Percentiles rank a stretch among this genome's conserved stretches.
These are phyloP conservation scores for Paulownia fortunei DNA, from an alignment of 257 asterid species.

Conservation along the genomic window DNA sequence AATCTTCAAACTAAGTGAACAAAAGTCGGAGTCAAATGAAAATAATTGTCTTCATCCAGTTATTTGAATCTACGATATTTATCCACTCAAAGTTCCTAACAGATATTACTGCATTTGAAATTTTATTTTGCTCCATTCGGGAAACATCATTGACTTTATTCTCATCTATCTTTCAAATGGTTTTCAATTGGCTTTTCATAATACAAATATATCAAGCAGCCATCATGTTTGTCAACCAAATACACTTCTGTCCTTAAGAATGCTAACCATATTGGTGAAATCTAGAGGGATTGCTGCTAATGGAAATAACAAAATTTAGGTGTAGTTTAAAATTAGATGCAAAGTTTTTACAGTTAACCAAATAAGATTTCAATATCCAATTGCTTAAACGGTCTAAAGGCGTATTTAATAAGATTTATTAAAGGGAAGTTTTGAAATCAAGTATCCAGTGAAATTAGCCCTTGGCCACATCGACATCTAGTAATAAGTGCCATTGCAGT, in stretches of 20 bases:
- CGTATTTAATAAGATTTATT: neutral
- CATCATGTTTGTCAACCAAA: neutral
- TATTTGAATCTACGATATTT: neutral
- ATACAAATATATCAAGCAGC: neutral
- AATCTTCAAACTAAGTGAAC: neutral
- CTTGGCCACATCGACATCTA: no score
- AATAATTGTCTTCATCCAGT: neutral
- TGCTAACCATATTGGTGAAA: neutral
- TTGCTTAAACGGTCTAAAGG: no score
- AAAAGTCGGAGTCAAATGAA: neutral
- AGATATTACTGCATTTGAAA: neutral
- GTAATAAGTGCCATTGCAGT: constrained; percentile 11
- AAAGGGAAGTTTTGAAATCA: constrained; percentile 1
- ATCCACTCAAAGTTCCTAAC: neutral
- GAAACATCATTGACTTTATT: neutral
- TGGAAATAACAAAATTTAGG: neutral
- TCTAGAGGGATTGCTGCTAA: neutral
- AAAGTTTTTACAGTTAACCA: neutral
- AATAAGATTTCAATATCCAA: neutral
- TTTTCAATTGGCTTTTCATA: neutral
- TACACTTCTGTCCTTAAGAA: neutral
- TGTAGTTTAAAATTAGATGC: neutral
- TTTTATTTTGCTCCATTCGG: neutral
- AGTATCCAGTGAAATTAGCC: constrained; percentile 3
- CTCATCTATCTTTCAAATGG: neutral